These are phyloP conservation scores for Penicillium sp. DNA, from an alignment of 2,329 filamentous ascomycete genomes.

Conservation along the genomic window DNA sequence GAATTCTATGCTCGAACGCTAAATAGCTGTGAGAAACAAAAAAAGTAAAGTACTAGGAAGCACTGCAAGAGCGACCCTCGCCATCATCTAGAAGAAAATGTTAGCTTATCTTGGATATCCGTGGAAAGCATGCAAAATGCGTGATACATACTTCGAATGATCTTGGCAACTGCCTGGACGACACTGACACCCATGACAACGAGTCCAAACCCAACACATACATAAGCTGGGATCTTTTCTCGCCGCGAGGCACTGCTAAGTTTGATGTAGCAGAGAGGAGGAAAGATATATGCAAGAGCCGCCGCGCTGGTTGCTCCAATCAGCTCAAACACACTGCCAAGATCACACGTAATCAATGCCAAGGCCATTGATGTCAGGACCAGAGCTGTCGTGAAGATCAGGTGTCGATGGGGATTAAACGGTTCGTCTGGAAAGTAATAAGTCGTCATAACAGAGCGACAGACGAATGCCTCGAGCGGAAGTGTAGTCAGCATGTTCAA, in stretches of 20 bases:
- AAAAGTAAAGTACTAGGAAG: neutral
- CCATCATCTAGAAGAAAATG: slow-evolving; percentile 10
- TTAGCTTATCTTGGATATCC: neutral
- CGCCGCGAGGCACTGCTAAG: slow-evolving; percentile 76
- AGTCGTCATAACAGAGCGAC: slow-evolving; percentile 91
- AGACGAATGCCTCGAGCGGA: slow-evolving; percentile 95
- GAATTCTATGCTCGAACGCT: slow-evolving; percentile 1
- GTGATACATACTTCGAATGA: slow-evolving; percentile 50
- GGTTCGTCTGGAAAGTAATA: slow-evolving; percentile 74
- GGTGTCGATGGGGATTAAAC: slow-evolving; percentile 79
- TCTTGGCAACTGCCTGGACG: slow-evolving; percentile 70
- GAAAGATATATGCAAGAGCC: slow-evolving; percentile 91
- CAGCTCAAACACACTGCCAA: slow-evolving; percentile 92
- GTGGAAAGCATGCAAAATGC: neutral
- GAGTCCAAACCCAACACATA: slow-evolving; percentile 76
- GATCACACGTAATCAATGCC: slow-evolving; percentile 84
- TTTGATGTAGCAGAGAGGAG: slow-evolving; percentile 93
- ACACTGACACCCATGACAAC: slow-evolving; percentile 80
- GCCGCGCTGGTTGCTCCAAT: slow-evolving; percentile 95
- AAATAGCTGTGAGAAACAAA: neutral
- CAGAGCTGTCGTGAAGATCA: slow-evolving; percentile 81
- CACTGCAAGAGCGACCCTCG: slow-evolving; percentile 15
- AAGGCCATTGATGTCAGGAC: slow-evolving; percentile 77
- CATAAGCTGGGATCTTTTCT: slow-evolving; percentile 69
- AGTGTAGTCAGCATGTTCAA: slow-evolving; percentile 98